These are phyloP conservation scores for Termitomyces sp. DNA, from an alignment of 768 basidiomycete species.

Conservation along the genomic window DNA sequence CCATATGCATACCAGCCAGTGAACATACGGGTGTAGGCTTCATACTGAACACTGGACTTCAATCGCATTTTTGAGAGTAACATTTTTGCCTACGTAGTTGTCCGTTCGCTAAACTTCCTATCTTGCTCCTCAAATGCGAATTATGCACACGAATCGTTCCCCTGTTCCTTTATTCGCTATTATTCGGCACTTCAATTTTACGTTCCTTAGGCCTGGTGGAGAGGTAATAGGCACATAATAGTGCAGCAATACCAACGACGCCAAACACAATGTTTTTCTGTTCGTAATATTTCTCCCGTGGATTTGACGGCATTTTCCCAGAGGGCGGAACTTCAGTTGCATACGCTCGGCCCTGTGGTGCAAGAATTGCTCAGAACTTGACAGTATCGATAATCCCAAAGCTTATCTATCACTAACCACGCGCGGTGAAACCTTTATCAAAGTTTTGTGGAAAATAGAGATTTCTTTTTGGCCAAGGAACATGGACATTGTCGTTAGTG, in stretches of 20 bases:
- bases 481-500: neutral
- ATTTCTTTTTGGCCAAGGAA: neutral
- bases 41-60: neutral
- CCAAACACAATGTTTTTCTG: neutral
- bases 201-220: neutral
- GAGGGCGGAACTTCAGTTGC: neutral
- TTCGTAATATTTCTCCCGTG: neutral
- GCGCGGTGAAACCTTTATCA: neutral
- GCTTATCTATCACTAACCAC: neutral
- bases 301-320: conserved; percentile 2
- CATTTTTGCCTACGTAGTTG: too few relatives aligned
- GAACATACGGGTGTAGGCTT: too few relatives aligned
- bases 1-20: neutral
- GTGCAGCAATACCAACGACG: neutral
- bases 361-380: neutral
- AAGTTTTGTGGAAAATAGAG: neutral
- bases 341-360: neutral
- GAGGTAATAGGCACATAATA: neutral
- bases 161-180: neutral
- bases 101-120: neutral
- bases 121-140: neutral
- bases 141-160: neutral
- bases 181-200: neutral
- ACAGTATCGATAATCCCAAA: neutral
- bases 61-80: neutral